Evolutionary conservation across 2,329 filamentous ascomycete species (phyloP).

Genomic region (Curvularia spicifera): DNA sequence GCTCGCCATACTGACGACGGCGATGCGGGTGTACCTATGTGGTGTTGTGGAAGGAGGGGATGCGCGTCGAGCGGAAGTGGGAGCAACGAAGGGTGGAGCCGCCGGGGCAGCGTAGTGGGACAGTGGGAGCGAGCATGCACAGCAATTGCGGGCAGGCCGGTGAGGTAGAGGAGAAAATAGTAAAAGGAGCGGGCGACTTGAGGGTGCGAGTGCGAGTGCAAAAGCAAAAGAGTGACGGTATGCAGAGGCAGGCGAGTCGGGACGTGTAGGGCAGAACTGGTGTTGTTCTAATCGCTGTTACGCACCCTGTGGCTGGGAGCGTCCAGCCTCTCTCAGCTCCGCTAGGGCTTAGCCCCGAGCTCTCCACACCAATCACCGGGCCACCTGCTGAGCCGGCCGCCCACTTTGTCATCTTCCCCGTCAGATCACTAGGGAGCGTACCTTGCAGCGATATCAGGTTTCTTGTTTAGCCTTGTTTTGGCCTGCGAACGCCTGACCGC

Average conservation of each 20-base stretch:
- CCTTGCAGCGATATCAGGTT: conserved; percentile 22
- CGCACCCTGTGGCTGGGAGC: conserved; percentile 29
- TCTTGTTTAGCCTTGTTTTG: conserved; percentile 16
- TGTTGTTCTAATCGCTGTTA: conserved; percentile 22
- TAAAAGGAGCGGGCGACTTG: background rate
- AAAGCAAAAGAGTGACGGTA: conserved; percentile 30
- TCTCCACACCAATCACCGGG: conserved; percentile 16
- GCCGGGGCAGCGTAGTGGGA: conserved; percentile 25
- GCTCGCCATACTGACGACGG: conserved; percentile 43
- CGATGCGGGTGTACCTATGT: background rate
- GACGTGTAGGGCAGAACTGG: conserved; percentile 9
- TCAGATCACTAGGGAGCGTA: conserved; percentile 14
- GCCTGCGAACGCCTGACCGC: conserved; percentile 22
- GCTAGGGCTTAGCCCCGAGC: conserved; percentile 1
- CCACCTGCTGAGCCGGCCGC: conserved; percentile 10
- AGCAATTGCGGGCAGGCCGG: conserved; percentile 23
- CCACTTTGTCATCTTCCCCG: conserved; percentile 12
- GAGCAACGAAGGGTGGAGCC: conserved; percentile 10
- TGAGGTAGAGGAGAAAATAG: background rate
- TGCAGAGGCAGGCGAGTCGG: conserved; percentile 10
- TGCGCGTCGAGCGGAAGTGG: conserved; percentile 11
- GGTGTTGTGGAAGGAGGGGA: conserved; percentile 6
- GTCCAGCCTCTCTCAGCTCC: conserved; percentile 24
- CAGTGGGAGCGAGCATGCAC: conserved; percentile 28
- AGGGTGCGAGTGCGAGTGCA: background rate